Base-by-base conservation (phyloP, 352 stramenopile genomes). In the Blastocystis hominis region DNA sequence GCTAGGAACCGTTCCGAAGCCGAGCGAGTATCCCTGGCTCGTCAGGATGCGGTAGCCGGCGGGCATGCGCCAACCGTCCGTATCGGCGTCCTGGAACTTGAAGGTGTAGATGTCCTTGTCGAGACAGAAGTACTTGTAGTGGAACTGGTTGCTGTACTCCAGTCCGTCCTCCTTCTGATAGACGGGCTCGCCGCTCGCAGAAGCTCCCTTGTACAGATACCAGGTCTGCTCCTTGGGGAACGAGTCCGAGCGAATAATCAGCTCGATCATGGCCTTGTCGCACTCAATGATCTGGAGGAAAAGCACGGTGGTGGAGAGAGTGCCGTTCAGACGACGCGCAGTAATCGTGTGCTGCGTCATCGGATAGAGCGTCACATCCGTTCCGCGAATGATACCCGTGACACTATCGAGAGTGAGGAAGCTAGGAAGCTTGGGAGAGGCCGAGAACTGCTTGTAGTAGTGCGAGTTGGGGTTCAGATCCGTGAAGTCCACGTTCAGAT, bases 111-210 rank as follows among this genome's bases (percentile, higher is more conserved):
- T 69, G n/a, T 30, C 77, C 15, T 63, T 44, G 44, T 75, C 62
- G 20, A 78, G 17, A 36, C 77, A 87, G 77, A 87, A 87, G 50
- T 84, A 84, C 50, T 64, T 84, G 50, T 84, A 84, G 5, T 84
- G 17, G 56, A 53, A 69, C 6, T 9, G 15, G 38, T 84, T 84
- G n/a, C 55, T 63, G 1, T 6, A 5, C 7, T 64, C 40, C 36
- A 69, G 7, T 9, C 44, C 24, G 5, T 38, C 40, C 2, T 10
- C 24, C n/a, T 68, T 34, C 10, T 24, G 46, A n/a, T 13, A 13
- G 3, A 84, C 34, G 24, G 72, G 72, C 44, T 50, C 34, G 40
- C 72, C 72, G 17, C 17, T 24, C 7, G 53, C 38, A 4, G 24
- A 46, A 10, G 30, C 15, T 15, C 72, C 72, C 34, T 68, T 20